These are phyloP conservation scores for Cadophora sp. DNA, from an alignment of 2,329 filamentous ascomycete genomes.

Conservation along the genomic window DNA sequence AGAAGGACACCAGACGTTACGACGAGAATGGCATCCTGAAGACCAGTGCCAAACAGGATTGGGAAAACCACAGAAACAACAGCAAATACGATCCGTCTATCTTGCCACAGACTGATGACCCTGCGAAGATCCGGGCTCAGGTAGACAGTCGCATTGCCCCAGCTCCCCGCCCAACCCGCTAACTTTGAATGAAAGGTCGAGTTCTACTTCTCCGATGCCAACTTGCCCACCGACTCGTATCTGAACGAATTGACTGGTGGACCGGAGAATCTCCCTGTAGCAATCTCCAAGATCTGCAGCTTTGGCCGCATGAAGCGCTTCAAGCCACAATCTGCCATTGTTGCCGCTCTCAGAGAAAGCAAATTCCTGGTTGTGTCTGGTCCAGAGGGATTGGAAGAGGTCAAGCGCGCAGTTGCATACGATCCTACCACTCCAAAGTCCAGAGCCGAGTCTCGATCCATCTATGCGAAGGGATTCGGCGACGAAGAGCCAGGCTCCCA, in stretches of 20 bases:
- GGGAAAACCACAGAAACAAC: slow-evolving; percentile 48
- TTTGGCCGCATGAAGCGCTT: slow-evolving; percentile 98
- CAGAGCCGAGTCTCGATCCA: slow-evolving; percentile 73
- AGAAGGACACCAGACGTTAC: slow-evolving; percentile 24
- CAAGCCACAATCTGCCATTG: slow-evolving; percentile 83
- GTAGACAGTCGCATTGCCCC: slow-evolving; percentile 47
- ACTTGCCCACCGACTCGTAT: slow-evolving; percentile 88
- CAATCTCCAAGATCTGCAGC: slow-evolving; percentile 76
- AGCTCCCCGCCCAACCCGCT: slow-evolving; percentile 13
- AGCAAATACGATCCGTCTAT: slow-evolving; percentile 63
- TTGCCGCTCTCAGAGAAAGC: slow-evolving; percentile 83
- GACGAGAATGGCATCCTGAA: slow-evolving; percentile 39
- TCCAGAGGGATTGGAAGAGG: slow-evolving; percentile 71
- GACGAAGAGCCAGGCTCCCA: slow-evolving; percentile 84
- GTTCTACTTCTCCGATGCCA: slow-evolving; percentile 94
- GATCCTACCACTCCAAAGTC: slow-evolving; percentile 64
- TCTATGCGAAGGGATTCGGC: slow-evolving; percentile 96
- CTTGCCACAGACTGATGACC: slow-evolving; percentile 64
- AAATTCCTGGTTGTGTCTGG: slow-evolving; percentile 75
- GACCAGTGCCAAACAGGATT: slow-evolving; percentile 39
- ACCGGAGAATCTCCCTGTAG: slow-evolving; percentile 79
- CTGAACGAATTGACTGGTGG: slow-evolving; percentile 82
- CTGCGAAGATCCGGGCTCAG: slow-evolving; percentile 71
- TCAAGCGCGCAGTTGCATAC: slow-evolving; percentile 79
- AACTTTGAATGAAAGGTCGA: slow-evolving; percentile 68